phyloP scores from a whole-genome alignment of 345 rosid species.

The Gossypium mustelinum region DNA sequence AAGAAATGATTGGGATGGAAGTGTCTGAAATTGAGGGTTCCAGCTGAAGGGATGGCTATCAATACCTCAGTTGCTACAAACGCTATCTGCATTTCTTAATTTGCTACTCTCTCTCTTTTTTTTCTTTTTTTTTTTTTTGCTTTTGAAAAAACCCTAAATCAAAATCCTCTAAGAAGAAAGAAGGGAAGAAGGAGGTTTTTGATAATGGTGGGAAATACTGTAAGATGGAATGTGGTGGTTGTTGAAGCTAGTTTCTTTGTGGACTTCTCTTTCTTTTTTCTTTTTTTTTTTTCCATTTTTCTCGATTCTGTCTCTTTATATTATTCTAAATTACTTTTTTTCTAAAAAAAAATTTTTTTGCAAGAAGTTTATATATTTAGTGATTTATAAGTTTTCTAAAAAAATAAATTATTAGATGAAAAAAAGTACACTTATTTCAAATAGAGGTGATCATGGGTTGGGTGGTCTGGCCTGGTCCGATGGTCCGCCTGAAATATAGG shows the following conservation, averaged over 20 bases:
- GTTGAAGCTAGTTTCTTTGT: conserved; percentile 1
- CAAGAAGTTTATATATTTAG: too few relatives aligned
- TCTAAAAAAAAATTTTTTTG: too few relatives aligned
- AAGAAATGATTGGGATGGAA: conserved; percentile 27
- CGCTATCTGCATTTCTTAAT: conserved; percentile 30
- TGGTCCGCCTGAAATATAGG: too few relatives aligned
- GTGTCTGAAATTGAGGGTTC: conserved; percentile 29
- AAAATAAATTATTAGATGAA: too few relatives aligned
- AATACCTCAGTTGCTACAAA: conserved; percentile 34
- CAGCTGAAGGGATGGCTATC: conserved; percentile 36
- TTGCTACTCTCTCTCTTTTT: too few relatives aligned
- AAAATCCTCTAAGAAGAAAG: background rate
- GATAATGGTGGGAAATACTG: background rate
- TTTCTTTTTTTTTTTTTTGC: background rate
- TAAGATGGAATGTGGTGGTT: conserved; percentile 1
- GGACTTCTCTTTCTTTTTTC: background rate
- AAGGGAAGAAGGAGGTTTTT: background rate
- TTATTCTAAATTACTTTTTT: background rate
- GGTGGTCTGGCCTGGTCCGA: too few relatives aligned
- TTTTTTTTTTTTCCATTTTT: background rate
- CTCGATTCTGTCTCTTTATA: background rate
- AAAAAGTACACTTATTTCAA: too few relatives aligned
- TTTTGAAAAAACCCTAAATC: background rate
- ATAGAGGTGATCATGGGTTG: too few relatives aligned
- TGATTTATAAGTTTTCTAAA: too few relatives aligned